phyloP scores from a whole-genome alignment of 495 filamentous ascomycete genomes.

The Xylaria grammica region DNA sequence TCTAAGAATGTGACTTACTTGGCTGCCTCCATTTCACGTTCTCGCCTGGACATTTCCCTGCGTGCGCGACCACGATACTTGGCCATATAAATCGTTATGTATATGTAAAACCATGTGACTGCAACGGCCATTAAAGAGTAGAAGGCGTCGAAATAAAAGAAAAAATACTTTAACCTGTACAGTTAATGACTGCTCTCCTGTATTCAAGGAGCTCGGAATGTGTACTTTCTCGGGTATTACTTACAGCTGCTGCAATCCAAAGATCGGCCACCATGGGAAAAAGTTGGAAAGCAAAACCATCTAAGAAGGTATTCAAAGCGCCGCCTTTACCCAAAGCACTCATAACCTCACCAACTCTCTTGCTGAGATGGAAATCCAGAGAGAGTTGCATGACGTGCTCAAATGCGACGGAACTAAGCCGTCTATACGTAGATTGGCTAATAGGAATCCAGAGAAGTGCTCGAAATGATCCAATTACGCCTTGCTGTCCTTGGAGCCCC shows the following conservation, averaged over 20 bases:
- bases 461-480: constrained; percentile 71
- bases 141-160: constrained; percentile 74
- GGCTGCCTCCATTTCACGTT: constrained; percentile 43
- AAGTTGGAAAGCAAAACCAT: constrained; percentile 80
- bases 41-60: constrained; percentile 71
- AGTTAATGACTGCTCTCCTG: too few relatives aligned
- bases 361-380: constrained; percentile 82
- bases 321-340: constrained; percentile 82
- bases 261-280: constrained; percentile 83
- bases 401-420: constrained; percentile 61
- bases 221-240: too few relatives aligned
- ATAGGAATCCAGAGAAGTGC: constrained; percentile 81
- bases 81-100: constrained; percentile 83
- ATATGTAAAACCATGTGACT: constrained; percentile 81
- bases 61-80: constrained; percentile 80
- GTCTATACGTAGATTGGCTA: constrained; percentile 82
- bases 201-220: too few relatives aligned
- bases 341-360: constrained; percentile 82
- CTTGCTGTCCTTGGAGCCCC: constrained; percentile 79
- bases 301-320: constrained; percentile 84
- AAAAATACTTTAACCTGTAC: too few relatives aligned
- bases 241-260: constrained; percentile 70
- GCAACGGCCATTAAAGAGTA: constrained; percentile 76
- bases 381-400: constrained; percentile 77
- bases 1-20: constrained; percentile 81